These are phyloP conservation scores for Echinosophora koreensis DNA, from an alignment of 306 rosid species.

Conservation along the genomic window DNA sequence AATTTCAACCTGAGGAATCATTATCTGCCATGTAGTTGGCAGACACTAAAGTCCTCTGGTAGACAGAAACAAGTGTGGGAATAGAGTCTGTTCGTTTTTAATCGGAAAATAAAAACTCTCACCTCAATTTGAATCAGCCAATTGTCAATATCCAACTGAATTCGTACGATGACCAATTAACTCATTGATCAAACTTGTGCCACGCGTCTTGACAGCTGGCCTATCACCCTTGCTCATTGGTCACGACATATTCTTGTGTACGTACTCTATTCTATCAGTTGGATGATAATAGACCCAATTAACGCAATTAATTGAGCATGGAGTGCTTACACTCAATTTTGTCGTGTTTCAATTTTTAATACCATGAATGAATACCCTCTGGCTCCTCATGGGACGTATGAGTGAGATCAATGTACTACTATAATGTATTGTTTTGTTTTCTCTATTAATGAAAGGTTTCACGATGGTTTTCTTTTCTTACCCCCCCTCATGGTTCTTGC, in stretches of 20 bases:
- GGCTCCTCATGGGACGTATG: neutral
- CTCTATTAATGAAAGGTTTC: no score
- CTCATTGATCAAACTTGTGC: constrained; percentile 14
- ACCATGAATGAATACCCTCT: neutral
- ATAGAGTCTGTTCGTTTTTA: constrained; percentile 37
- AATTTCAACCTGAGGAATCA: neutral
- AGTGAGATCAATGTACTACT: neutral
- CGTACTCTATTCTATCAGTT: constrained; percentile 23
- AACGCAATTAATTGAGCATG: neutral
- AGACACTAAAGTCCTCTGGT: neutral
- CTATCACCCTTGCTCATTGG: neutral
- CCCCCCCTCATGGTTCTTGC: neutral
- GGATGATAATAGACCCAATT: constrained; percentile 2
- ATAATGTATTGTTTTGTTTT: no score
- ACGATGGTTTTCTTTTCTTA: no score
- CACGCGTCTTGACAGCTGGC: constrained; percentile 41
- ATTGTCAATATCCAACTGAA: constrained; percentile 30
- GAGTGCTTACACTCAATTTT: neutral
- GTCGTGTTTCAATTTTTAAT: neutral
- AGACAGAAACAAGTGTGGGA: constrained; percentile 27
- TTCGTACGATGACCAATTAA: neutral
- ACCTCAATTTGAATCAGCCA: constrained; percentile 2
- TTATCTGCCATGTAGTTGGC: constrained; percentile 29
- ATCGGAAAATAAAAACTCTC: neutral
- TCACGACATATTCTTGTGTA: constrained; percentile 9